phyloP scores from a whole-genome alignment of 2,329 filamentous ascomycete species.

The Pestalotiopsis sp. region DNA sequence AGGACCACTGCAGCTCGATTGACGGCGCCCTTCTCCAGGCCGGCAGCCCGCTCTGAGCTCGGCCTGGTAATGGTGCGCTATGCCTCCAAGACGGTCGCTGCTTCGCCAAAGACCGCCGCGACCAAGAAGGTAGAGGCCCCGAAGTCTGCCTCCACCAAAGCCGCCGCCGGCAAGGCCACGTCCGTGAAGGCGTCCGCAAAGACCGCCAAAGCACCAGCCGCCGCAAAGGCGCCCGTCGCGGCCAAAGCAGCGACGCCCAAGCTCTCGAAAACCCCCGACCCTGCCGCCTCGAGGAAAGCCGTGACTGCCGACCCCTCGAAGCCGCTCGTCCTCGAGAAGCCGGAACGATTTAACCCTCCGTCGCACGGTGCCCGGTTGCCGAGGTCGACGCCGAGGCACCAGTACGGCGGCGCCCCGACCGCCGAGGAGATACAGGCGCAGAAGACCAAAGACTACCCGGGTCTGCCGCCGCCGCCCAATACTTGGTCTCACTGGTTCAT shows the following conservation, averaged over 20 bases:
- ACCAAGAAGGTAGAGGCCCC: slow-evolving; percentile 18
- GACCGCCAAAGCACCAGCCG: slow-evolving; percentile 4
- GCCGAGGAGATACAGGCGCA: slow-evolving; percentile 67
- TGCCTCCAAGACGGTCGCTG: slow-evolving; percentile 40
- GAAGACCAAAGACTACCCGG: slow-evolving; percentile 75
- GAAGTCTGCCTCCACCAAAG: slow-evolving; percentile 17
- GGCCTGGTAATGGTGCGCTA: slow-evolving; percentile 34
- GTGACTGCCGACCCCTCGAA: slow-evolving; percentile 42
- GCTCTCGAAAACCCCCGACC: background rate
- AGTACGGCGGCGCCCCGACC: slow-evolving; percentile 72
- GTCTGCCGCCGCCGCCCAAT: slow-evolving; percentile 83
- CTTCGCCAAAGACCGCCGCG: slow-evolving; percentile 35
- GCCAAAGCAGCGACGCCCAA: slow-evolving; percentile 15
- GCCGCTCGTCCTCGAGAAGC: slow-evolving; percentile 78
- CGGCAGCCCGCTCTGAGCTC: slow-evolving; percentile 24
- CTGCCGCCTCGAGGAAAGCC: slow-evolving; percentile 14
- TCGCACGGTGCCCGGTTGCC: slow-evolving; percentile 78
- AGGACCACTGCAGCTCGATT: slow-evolving; percentile 35
- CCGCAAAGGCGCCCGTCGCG: slow-evolving; percentile 9
- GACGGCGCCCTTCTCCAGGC: slow-evolving; percentile 26
- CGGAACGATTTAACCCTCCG: slow-evolving; percentile 86
- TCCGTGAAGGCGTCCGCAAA: slow-evolving; percentile 17
- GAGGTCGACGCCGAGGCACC: slow-evolving; percentile 55
- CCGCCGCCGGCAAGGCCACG: slow-evolving; percentile 18
- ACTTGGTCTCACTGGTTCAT: slow-evolving; percentile 85